Conservation (phyloP, 441 rosid genomes). For the Adansonia grandidieri region DNA sequence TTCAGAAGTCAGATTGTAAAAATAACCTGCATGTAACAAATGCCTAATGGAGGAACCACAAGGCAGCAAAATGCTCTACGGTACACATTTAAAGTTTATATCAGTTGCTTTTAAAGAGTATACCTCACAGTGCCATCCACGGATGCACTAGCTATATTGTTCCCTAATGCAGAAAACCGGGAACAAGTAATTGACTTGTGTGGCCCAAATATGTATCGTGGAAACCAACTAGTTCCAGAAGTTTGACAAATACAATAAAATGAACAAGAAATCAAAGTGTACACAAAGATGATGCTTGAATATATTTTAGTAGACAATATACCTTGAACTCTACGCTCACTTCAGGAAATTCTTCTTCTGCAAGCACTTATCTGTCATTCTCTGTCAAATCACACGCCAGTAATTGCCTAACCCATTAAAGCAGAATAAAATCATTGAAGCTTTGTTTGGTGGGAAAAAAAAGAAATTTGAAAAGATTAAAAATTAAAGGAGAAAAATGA, state of each 20-base stretch:
- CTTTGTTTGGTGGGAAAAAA: neutral
- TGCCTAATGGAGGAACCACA: neutral
- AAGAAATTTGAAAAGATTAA: too few species aligned
- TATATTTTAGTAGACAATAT: constrained; percentile 16
- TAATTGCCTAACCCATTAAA: constrained; percentile 24
- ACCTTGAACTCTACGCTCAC: constrained; percentile 74
- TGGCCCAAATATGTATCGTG: constrained; percentile 77
- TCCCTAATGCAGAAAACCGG: constrained; percentile 75
- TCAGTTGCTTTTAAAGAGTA: constrained; percentile 20
- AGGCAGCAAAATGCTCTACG: neutral
- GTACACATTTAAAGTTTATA: constrained; percentile 1
- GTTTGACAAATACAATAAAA: constrained; percentile 26
- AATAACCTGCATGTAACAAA: neutral
- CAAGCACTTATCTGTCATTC: constrained; percentile 39
- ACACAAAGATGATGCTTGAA: neutral
- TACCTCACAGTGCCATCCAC: constrained; percentile 81
- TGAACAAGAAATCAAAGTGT: neutral
- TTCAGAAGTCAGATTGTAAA: neutral
- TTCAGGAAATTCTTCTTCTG: constrained; percentile 66
- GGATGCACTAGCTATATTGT: constrained; percentile 78
- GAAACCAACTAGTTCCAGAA: constrained; percentile 28
- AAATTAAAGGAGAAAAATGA: too few species aligned
- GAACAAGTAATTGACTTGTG: constrained; percentile 67
- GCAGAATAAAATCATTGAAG: neutral
- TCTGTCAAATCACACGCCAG: constrained; percentile 41